Conservation (phyloP, 805 yeast species). For the Cyberlindnera mississippiensis region DNA sequence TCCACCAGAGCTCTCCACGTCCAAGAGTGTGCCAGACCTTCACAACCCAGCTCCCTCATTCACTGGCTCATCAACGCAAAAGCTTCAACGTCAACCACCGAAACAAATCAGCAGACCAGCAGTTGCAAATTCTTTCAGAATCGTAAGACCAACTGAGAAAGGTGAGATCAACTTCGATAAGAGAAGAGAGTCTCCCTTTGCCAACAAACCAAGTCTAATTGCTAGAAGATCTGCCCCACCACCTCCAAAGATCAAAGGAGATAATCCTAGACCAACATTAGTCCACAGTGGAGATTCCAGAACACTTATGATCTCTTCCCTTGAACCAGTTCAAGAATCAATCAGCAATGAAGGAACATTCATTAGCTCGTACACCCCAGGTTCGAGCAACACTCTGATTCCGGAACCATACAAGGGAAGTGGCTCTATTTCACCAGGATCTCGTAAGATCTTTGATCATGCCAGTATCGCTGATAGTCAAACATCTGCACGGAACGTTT, state of each 20-base stretch:
- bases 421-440: slow-evolving; percentile 22
- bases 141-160: slow-evolving; percentile 58
- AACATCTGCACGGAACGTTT: not conserved
- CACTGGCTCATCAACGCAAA: slow-evolving; percentile 3
- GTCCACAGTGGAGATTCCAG: slow-evolving; percentile 7
- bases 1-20: not conserved
- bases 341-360: slow-evolving; percentile 24
- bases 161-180: slow-evolving; percentile 80
- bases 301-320: slow-evolving; percentile 3
- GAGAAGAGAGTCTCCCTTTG: slow-evolving; percentile 71
- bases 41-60: not conserved
- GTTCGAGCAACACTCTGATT: slow-evolving; percentile 37
- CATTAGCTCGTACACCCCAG: slow-evolving; percentile 39
- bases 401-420: slow-evolving; percentile 38
- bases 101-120: slow-evolving; percentile 7
- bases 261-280: slow-evolving; percentile 15
- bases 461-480: not conserved
- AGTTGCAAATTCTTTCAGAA: slow-evolving; percentile 50
- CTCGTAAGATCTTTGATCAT: slow-evolving; percentile 20
- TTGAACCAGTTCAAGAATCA: slow-evolving; percentile 25
- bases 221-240: slow-evolving; percentile 74
- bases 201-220: slow-evolving; percentile 47
- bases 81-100: slow-evolving; percentile 12
- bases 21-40: slow-evolving; percentile 2
- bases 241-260: slow-evolving; percentile 42